phyloP scores from a whole-genome alignment of 805 yeast species.

The Candida orba region DNA sequence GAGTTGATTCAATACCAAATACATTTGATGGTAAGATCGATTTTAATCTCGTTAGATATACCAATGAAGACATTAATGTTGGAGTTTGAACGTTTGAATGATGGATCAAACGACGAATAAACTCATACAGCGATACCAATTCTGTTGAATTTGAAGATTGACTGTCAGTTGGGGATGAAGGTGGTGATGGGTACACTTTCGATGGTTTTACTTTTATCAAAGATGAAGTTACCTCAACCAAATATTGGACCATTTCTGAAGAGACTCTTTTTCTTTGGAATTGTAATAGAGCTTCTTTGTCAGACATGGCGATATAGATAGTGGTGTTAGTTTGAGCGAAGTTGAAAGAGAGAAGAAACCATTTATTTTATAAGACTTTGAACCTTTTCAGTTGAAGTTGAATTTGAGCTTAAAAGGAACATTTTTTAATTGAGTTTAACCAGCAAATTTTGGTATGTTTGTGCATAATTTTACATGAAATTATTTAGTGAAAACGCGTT shows the following conservation, averaged over 20 bases:
- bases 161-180: conserved; percentile 27
- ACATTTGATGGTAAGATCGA: conserved; percentile 79
- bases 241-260: conserved; percentile 48
- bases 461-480: no score
- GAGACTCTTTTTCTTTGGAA: conserved; percentile 51
- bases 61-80: conserved; percentile 87
- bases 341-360: no score
- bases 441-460: no score
- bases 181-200: conserved; percentile 31
- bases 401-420: no score
- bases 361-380: no score
- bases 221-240: conserved; percentile 52
- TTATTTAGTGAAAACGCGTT: no score
- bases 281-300: conserved; percentile 41
- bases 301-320: conserved; percentile 27
- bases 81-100: conserved; percentile 92
- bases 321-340: no score
- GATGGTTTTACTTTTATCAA: conserved; percentile 39
- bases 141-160: background rate
- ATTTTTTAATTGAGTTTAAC: no score
- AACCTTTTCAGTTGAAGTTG: no score
- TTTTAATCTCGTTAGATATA: conserved; percentile 73
- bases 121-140: conserved; percentile 39
- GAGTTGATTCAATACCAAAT: conserved; percentile 85
- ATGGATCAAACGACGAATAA: conserved; percentile 65